Base-by-base conservation (phyloP, 805 yeast species). In the Cyberlindnera euphorbiae region DNA sequence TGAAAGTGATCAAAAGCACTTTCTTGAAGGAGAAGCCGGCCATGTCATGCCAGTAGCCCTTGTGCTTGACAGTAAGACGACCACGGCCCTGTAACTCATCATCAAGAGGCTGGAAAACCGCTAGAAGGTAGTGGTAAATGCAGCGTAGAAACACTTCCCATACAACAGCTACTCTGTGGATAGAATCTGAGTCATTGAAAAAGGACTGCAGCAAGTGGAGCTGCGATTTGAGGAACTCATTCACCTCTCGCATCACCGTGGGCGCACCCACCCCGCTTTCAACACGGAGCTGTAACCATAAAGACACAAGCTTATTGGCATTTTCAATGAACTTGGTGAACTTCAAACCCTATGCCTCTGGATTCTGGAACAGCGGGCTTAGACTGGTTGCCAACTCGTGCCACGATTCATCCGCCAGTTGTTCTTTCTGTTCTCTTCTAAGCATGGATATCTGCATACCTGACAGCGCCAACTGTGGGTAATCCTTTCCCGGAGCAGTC, bases 101-200 rank as follows among this genome's bases (percentile, higher is more conserved):
- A 38, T 76, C 78, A 16, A 82, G 49, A 0, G 89, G 89, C 23
- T 78, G 45, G 32, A 82, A 69, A 0, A 77, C 69, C 0, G 82
- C 82, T 41, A 77, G 71, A 14, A 80, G 59, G 48, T 77, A 77
- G 35, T 76, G 77, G 34, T 73, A 66, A 2, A 77, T 68, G 26
- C 70, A 67, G n/a, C 64, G 62, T 44, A 70, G 73, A 52, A 80
- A 81, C 17, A 60, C 59, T 13, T 67, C 68, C 88, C 88, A 81
- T 3, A 76, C 62, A 17, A 30, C 9, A 22, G 44, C 33, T 3
- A 36, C 14, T 10, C 21, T 19, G 16, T 35, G 38, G 2, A 39
- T 14, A 7, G 30, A 25, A 14, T 36, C 35, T 3, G 35, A 36
- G 3, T 8, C 11, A 3, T 32, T 28, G 6, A 36, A 15, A 4